These are phyloP conservation scores for Fusarium fujikuroi DNA, from an alignment of 2,329 filamentous ascomycete genomes.

Conservation along the genomic window DNA sequence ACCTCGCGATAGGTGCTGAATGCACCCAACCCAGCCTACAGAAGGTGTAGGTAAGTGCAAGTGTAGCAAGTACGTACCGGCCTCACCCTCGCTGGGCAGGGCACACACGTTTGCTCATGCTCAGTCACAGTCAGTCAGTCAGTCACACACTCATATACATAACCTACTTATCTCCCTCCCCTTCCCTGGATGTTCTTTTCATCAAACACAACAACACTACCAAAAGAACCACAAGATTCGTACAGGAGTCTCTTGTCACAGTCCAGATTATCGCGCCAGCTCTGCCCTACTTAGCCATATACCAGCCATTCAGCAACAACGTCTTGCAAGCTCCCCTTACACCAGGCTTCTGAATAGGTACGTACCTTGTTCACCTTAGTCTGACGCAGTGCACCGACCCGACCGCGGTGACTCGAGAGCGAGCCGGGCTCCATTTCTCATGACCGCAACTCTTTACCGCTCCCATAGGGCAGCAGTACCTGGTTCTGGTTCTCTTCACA, in stretches of 20 bases:
- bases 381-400: constrained; percentile 13
- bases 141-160: constrained; percentile 33
- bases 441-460: constrained; percentile 21
- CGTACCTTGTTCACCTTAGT: constrained; percentile 37
- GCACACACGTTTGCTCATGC: neutral
- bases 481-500: neutral
- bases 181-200: constrained; percentile 49
- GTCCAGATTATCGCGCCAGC: constrained; percentile 69
- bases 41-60: constrained; percentile 1
- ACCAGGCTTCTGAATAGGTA: constrained; percentile 49
- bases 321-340: constrained; percentile 42
- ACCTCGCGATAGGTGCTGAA: constrained; percentile 19
- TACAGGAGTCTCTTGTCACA: constrained; percentile 70
- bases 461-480: neutral
- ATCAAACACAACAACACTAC: constrained; percentile 61
- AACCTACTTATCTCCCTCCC: constrained; percentile 46
- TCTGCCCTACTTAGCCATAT: constrained; percentile 47
- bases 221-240: constrained; percentile 62
- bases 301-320: constrained; percentile 43
- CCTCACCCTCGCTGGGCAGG: neutral
- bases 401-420: constrained; percentile 41
- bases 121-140: constrained; percentile 4
- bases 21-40: neutral
- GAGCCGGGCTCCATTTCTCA: constrained; percentile 10
- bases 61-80: constrained; percentile 35